Conservation (phyloP, 116 monocot species). For the Papilionanthe hybrid region DNA sequence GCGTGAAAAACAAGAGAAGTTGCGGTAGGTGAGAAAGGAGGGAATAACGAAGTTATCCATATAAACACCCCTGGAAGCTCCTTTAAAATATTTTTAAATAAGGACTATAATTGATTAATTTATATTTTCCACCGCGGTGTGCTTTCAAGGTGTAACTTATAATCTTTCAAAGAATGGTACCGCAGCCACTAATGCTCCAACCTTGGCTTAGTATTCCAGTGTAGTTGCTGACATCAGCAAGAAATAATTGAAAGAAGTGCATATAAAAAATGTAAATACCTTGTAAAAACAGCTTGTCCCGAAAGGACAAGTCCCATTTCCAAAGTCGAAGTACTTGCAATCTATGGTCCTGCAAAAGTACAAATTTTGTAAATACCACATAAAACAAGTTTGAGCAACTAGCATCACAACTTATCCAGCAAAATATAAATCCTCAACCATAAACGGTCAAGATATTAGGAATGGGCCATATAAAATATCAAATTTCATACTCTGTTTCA, state of each 20-base stretch:
- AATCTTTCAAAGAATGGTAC: background rate
- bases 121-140: too few species aligned
- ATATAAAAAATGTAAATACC: constrained; percentile 32
- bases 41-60: too few species aligned
- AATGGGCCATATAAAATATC: background rate
- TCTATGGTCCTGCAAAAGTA: constrained; percentile 66
- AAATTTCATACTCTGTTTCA: background rate
- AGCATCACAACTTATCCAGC: background rate
- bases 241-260: background rate
- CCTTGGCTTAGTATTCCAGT: background rate
- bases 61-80: too few species aligned
- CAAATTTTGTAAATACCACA: constrained; percentile 4
- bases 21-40: too few species aligned
- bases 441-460: background rate
- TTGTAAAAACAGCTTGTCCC: constrained; percentile 91
- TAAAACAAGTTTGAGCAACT: background rate
- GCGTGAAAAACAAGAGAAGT: too few species aligned
- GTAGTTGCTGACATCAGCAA: background rate
- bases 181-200: background rate
- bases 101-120: too few species aligned
- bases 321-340: constrained; percentile 90
- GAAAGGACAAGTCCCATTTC: constrained; percentile 81
- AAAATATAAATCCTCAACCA: background rate
- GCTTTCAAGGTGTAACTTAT: too few species aligned
- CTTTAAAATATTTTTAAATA: too few species aligned